These are phyloP conservation scores for Rosa rugosa DNA, from an alignment of 306 rosid species.

Conservation along the genomic window DNA sequence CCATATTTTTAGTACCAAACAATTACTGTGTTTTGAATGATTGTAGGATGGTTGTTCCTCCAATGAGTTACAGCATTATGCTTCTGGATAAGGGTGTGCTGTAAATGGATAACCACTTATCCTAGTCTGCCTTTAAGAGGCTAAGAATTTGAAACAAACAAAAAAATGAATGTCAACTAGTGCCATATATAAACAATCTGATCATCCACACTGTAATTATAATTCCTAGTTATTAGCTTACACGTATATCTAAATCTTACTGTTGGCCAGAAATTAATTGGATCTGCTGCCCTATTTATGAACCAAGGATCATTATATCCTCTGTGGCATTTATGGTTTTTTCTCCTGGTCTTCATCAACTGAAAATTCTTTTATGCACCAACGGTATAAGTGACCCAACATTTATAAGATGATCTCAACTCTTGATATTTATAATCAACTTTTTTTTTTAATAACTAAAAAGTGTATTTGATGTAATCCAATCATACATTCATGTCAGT, in stretches of 20 bases:
- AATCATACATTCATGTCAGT: too few species aligned
- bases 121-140: slow-evolving; percentile 12
- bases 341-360: neutral
- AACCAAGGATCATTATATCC: neutral
- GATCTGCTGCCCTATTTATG: neutral
- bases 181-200: neutral
- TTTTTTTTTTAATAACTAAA: too few species aligned
- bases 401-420: too few species aligned
- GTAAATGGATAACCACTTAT: slow-evolving; percentile 20
- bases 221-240: neutral
- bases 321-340: neutral
- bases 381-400: too few species aligned
- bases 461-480: too few species aligned
- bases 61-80: slow-evolving; percentile 33
- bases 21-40: slow-evolving; percentile 27
- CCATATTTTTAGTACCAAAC: slow-evolving; percentile 25
- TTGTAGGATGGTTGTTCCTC: slow-evolving; percentile 48
- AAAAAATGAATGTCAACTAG: neutral
- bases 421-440: too few species aligned
- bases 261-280: too few species aligned
- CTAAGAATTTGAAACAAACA: neutral
- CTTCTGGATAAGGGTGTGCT: slow-evolving; percentile 20
- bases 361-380: too few species aligned
- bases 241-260: neutral
- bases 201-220: neutral